These are phyloP conservation scores for Harrya chromipes DNA, from an alignment of 768 basidiomycete genomes.

Conservation along the genomic window DNA sequence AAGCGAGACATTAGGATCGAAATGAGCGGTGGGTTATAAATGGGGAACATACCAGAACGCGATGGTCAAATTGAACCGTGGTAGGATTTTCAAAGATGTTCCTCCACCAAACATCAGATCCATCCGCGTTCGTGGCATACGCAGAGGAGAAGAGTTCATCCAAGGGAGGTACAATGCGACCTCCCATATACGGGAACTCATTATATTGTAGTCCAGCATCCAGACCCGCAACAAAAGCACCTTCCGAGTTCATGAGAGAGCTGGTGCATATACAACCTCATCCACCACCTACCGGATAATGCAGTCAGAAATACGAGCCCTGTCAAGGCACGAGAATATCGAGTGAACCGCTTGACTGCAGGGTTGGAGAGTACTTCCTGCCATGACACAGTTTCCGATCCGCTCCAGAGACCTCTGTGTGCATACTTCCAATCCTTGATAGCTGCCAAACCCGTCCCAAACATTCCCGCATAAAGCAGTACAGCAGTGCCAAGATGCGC, in stretches of 20 bases:
- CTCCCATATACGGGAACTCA: slow-evolving; percentile 97
- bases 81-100: slow-evolving; percentile 97
- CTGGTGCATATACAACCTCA: background rate
- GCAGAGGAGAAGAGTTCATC: slow-evolving; percentile 76
- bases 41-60: slow-evolving; percentile 66
- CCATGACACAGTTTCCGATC: slow-evolving; percentile 43
- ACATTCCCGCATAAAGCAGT: slow-evolving; percentile 90
- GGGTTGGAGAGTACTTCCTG: slow-evolving; percentile 52
- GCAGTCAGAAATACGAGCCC: slow-evolving; percentile 89
- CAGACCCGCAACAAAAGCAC: slow-evolving; percentile 96
- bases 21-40: background rate
- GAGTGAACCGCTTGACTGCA: slow-evolving; percentile 54
- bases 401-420: slow-evolving; percentile 55
- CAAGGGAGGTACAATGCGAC: slow-evolving; percentile 72
- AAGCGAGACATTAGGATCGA: slow-evolving; percentile 1
- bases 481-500: slow-evolving; percentile 93
- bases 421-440: slow-evolving; percentile 79
- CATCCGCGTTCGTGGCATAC: slow-evolving; percentile 69
- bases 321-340: slow-evolving; percentile 57
- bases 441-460: slow-evolving; percentile 70
- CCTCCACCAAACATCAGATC: slow-evolving; percentile 88
- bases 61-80: slow-evolving; percentile 96
- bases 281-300: slow-evolving; percentile 66
- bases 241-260: slow-evolving; percentile 38
- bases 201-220: slow-evolving; percentile 98